Evolutionary conservation across 345 rosid species (phyloP).

Genomic region (Anastatica hierochuntica): DNA sequence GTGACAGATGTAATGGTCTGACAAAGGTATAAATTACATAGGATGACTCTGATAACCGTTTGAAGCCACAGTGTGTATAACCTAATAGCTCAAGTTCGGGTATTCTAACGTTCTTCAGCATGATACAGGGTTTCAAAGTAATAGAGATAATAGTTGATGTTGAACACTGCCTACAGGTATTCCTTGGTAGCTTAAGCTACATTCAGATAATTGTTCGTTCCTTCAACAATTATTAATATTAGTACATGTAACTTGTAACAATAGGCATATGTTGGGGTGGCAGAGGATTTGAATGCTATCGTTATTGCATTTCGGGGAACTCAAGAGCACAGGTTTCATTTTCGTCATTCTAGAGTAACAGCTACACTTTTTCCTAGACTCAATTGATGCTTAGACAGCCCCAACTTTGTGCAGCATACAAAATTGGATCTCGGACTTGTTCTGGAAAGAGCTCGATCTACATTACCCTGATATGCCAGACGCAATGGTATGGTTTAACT

Average conservation of each 20-base stretch:
- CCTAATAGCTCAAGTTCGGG: neutral
- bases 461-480: constrained; percentile 88
- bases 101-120: constrained; percentile 7
- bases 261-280: constrained; percentile 43
- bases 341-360: neutral
- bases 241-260: constrained; percentile 10
- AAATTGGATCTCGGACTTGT: constrained; percentile 88
- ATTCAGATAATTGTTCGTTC: neutral
- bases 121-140: constrained; percentile 70
- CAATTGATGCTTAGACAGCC: neutral
- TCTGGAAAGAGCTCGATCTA: constrained; percentile 90
- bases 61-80: no score
- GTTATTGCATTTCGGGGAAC: constrained; percentile 27
- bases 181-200: neutral
- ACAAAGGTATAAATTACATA: no score
- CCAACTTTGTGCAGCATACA: constrained; percentile 50
- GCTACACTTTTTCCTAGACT: neutral
- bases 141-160: constrained; percentile 74
- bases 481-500: constrained; percentile 60
- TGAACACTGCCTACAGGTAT: constrained; percentile 79
- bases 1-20: constrained; percentile 69
- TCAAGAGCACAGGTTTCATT: constrained; percentile 25
- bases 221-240: neutral
- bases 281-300: constrained; percentile 23
- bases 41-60: neutral